phyloP scores from a whole-genome alignment of 768 basidiomycete species.

The Phaffia australis region DNA sequence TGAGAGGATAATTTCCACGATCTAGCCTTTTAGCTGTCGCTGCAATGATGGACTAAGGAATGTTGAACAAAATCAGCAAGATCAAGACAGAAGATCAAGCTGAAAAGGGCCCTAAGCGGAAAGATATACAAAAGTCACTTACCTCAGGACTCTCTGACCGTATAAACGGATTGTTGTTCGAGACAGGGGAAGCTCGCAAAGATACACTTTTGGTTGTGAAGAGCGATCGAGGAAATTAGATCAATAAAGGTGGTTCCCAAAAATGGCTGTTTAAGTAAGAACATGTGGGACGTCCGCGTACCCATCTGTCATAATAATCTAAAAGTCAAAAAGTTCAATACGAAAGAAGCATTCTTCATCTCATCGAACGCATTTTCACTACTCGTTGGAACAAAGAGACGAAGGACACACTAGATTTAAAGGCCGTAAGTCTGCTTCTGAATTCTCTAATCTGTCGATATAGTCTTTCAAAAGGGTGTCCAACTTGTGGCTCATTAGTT shows the following conservation, averaged over 20 bases:
- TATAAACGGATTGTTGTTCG: background rate
- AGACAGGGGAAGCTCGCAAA: constrained; percentile 8
- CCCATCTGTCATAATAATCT: constrained; percentile 25
- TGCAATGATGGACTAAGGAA: too few species aligned
- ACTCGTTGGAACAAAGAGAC: too few species aligned
- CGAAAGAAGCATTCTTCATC: too few species aligned
- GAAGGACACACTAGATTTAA: too few species aligned
- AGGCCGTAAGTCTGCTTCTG: background rate
- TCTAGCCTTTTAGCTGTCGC: too few species aligned
- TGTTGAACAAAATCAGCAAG: too few species aligned
- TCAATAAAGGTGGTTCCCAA: background rate
- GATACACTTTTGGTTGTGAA: background rate
- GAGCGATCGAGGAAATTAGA: background rate
- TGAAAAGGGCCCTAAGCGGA: too few species aligned
- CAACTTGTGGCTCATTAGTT: constrained; percentile 5
- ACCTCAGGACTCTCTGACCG: too few species aligned
- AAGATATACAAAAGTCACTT: too few species aligned
- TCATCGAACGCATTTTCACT: background rate
- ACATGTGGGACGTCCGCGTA: background rate
- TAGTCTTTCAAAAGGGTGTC: constrained; percentile 19
- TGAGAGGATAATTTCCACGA: constrained; percentile 3
- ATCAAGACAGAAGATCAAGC: too few species aligned
- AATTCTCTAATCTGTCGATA: constrained; percentile 5
- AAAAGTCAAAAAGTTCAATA: background rate
- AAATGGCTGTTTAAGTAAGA: background rate